A percentile compares a stretch with the other conserved stretches of the same genome.
Evolutionary conservation across 1,139 yeast genomes (phyloP).

Genomic region (Kurtzmaniella quercitrusa): DNA sequence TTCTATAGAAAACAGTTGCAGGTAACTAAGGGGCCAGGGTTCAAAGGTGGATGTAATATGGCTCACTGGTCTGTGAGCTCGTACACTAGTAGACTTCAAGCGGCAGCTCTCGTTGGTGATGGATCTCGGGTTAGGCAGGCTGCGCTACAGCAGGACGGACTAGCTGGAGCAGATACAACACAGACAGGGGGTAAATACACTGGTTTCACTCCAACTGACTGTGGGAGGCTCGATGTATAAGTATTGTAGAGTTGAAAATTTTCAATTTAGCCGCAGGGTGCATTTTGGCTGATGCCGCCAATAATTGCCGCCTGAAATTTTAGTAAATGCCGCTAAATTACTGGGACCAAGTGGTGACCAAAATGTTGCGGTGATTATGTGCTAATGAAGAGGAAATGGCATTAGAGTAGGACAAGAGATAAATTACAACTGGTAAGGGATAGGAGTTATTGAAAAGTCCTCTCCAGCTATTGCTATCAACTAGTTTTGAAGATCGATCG

Average conservation of each 20-base stretch:
- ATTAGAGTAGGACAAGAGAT: too few relatives aligned
- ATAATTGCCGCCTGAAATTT: too few relatives aligned
- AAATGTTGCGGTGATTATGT: too few relatives aligned
- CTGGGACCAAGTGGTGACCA: too few relatives aligned
- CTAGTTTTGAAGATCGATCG: too few relatives aligned
- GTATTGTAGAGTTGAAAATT: neutral
- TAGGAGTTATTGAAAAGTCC: too few relatives aligned
- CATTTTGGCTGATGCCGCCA: too few relatives aligned
- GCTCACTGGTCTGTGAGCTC: conserved; percentile 35
- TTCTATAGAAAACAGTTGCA: neutral
- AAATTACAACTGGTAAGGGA: too few relatives aligned
- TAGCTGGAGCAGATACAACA: neutral
- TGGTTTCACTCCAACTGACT: conserved; percentile 1
- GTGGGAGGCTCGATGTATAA: conserved; percentile 1
- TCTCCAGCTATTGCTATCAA: too few relatives aligned
- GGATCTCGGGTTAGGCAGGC: conserved; percentile 2
- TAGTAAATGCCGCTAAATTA: too few relatives aligned
- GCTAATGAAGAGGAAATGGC: too few relatives aligned
- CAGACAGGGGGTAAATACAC: neutral
- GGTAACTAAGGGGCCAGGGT: conserved; percentile 8
- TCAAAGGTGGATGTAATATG: conserved; percentile 5
- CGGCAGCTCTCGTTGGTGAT: conserved; percentile 46
- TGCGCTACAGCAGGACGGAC: conserved; percentile 3
- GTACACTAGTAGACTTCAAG: conserved; percentile 31
- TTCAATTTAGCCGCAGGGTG: neutral